Evolutionary conservation across 108 stramenopile genomes (phyloP).

Genomic region (Conticribra guillardii): DNA sequence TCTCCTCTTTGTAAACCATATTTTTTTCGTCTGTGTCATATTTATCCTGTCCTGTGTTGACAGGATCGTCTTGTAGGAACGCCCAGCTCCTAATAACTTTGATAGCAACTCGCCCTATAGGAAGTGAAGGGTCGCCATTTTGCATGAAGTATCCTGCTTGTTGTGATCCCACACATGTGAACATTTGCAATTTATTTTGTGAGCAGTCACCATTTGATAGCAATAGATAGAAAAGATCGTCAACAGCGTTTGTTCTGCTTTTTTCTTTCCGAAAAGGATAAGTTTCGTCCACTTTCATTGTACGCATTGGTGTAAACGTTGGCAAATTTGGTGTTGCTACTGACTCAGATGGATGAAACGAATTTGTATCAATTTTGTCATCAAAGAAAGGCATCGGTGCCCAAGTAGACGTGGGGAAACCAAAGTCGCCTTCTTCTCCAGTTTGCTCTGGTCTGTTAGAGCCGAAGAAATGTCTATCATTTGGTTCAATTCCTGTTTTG

Average conservation of each 20-base stretch:
- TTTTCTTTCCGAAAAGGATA: constrained; percentile 76
- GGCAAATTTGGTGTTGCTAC: constrained; percentile 62
- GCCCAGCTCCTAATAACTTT: constrained; percentile 69
- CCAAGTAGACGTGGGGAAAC: constrained; percentile 66
- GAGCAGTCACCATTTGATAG: constrained; percentile 49
- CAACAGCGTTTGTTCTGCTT: constrained; percentile 60
- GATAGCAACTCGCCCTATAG: constrained; percentile 56
- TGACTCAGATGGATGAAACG: constrained; percentile 56
- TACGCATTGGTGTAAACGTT: constrained; percentile 46
- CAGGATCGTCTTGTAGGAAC: constrained; percentile 55
- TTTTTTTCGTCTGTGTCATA: background rate
- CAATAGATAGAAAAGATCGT: constrained; percentile 71
- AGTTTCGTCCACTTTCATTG: constrained; percentile 61
- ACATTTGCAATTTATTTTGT: constrained; percentile 61
- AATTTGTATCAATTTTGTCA: constrained; percentile 21
- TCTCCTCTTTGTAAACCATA: constrained; percentile 15
- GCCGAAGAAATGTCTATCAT: constrained; percentile 24
- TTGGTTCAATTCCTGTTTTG: constrained; percentile 4
- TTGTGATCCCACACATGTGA: constrained; percentile 67
- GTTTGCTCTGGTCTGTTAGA: constrained; percentile 19
- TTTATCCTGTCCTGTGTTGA: constrained; percentile 5
- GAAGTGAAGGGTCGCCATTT: constrained; percentile 34
- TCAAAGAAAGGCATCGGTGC: constrained; percentile 17
- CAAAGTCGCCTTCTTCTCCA: constrained; percentile 38
- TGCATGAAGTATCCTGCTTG: constrained; percentile 68